Evolutionary conservation across 495 filamentous ascomycete species (phyloP), one percentile per base, ranked within the genome.

Genomic region (Penicillium angulare): DNA sequence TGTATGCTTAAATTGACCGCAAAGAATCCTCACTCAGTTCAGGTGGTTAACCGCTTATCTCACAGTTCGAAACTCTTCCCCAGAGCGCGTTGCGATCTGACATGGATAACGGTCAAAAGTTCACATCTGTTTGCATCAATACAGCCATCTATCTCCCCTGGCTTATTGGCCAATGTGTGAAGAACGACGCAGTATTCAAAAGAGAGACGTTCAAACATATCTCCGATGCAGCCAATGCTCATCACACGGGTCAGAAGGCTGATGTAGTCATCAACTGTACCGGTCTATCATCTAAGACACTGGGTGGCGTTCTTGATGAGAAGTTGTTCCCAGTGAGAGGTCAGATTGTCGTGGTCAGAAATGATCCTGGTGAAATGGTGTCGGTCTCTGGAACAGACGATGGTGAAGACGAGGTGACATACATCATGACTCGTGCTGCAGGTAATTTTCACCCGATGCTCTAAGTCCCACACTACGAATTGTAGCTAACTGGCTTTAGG

Each of bases 71-170:
- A 47, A 67, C 79, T 38, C 56, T 95, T 0, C 59, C 75, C 7
- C 52, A 74, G 45, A 64, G 73, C 0, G 67, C 86, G 31, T 68
- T 95, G 7, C 79, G 79, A 0, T 48, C 64, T 1, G 84, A 78
- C 6, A 79, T 83, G 31, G 82, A 89, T 47, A 85, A 82, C n/a
- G 92, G 78, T 5, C 87, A 81, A 38, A 69, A 76, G 33, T 96
- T 91, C 65, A 88, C 79, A 5, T 91, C 87, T 0, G 86, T 95
- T 29, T 97, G 92, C 68, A 92, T 98, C 63, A 97, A 98, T 72
- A 85, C 86, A 0, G 83, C 88, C 40, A 55, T 96, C 40, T 97
- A 97, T 72, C 80, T 95, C 13, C 84, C 88, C 1, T 97, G 87
- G 80, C 80, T 97, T 0, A 67, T 86, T 0, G 82, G 82, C 0